A percentile compares a stretch with the other conserved stretches of the same genome.
These are phyloP conservation scores for Plasmodium vivax DNA, from an alignment of 169 alveolate species.

Conservation along the genomic window DNA sequence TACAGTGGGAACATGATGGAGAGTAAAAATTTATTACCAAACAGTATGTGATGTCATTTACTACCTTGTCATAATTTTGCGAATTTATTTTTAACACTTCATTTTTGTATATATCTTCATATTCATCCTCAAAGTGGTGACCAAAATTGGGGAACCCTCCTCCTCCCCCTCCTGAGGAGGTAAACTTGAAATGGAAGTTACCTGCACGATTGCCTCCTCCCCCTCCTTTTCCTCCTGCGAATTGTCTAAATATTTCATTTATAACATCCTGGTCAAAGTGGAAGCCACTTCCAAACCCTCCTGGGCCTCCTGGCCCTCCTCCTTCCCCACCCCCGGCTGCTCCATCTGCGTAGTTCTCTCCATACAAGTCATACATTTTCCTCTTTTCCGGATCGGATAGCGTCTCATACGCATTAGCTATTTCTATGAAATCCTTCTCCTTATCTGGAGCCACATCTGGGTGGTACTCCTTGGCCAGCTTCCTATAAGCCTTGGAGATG, in stretches of 20 bases:
- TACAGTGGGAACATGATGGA: slow-evolving; percentile 85
- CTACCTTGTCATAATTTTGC: slow-evolving; percentile 21
- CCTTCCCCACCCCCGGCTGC: slow-evolving; percentile 75
- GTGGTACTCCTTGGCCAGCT: slow-evolving; percentile 91
- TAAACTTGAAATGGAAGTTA: slow-evolving; percentile 69
- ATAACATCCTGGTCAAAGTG: slow-evolving; percentile 85
- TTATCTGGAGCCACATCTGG: slow-evolving; percentile 93
- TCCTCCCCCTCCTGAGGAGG: slow-evolving; percentile 77
- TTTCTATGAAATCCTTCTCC: slow-evolving; percentile 90
- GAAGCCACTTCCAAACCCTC: slow-evolving; percentile 78
- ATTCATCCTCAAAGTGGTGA: slow-evolving; percentile 38
- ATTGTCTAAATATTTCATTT: slow-evolving; percentile 86
- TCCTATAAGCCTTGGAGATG: slow-evolving; percentile 94
- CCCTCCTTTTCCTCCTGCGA: slow-evolving; percentile 77
- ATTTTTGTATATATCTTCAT: slow-evolving; percentile 76
- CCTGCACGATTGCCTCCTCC: slow-evolving; percentile 67
- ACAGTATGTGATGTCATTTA: slow-evolving; percentile 68
- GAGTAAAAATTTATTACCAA: slow-evolving; percentile 83
- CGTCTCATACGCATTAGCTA: slow-evolving; percentile 95
- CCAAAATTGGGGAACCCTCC: slow-evolving; percentile 33
- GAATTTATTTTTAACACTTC: slow-evolving; percentile 78
- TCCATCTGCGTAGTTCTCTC: slow-evolving; percentile 93
- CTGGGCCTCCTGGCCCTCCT: slow-evolving; percentile 54
- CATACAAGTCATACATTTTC: slow-evolving; percentile 91
- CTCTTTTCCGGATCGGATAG: slow-evolving; percentile 92